Percentiles rank a stretch among this genome's conserved stretches.
phyloP scores from a whole-genome alignment of 257 asterid species.

The Agastache rugosa region DNA sequence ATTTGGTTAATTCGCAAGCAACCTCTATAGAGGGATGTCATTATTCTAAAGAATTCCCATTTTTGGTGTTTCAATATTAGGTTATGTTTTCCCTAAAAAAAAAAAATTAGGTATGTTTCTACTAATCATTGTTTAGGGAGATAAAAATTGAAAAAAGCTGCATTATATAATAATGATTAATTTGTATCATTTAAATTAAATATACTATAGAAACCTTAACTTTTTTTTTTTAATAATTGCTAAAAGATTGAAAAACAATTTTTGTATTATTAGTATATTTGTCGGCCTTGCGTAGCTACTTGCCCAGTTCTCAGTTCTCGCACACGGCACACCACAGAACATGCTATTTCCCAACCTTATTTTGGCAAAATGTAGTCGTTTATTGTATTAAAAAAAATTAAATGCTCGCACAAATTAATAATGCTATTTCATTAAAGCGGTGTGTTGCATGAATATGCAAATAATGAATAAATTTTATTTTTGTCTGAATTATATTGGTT shows the following conservation, averaged over 20 bases:
- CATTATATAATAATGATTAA: too few species aligned
- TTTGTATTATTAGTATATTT: not conserved
- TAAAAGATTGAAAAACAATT: not conserved
- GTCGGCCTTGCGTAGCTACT: not conserved
- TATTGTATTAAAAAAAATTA: not conserved
- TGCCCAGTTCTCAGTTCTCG: not conserved
- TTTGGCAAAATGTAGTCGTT: not conserved
- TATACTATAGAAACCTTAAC: not conserved
- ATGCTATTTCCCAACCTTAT: not conserved
- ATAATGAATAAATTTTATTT: not conserved
- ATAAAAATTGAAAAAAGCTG: not conserved
- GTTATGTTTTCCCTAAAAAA: too few species aligned
- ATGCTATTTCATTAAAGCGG: not conserved
- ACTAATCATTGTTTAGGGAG: not conserved
- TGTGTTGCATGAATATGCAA: not conserved
- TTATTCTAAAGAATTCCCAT: not conserved
- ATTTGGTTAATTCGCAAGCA: slow-evolving; percentile 1
- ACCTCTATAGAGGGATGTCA: not conserved
- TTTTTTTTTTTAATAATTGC: not conserved
- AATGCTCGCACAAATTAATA: not conserved
- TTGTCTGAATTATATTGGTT: not conserved
- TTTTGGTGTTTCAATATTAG: not conserved
- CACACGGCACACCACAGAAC: not conserved
- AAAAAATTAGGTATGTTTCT: too few species aligned
- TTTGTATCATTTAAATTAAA: too few species aligned